Base-by-base conservation (phyloP, 2,329 filamentous ascomycete genomes). In the Colletotrichum sidae region DNA sequence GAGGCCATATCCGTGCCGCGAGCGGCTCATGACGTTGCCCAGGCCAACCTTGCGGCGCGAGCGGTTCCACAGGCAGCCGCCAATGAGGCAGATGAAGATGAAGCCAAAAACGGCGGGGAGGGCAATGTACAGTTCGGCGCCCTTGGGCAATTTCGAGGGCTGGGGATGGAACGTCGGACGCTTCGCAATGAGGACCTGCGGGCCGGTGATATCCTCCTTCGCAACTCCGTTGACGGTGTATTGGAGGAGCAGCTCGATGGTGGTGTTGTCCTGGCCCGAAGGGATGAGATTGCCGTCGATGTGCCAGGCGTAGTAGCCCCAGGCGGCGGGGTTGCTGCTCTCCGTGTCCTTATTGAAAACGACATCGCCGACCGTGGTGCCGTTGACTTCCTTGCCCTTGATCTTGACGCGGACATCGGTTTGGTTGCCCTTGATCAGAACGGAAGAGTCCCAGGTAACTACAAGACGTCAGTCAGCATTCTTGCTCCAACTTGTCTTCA, bases 361-460 rank as follows among this genome's bases (percentile, higher is more conserved):
- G 39, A 51, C n/a, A 25, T 68, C 68, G 52, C 67, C 62, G 66
- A 72, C 72, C 2, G 68, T 69, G 59, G 76, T 76, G 67, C 76
- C 74, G 71, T 84, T 79, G 67, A 82, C 74, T 68, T 80, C 79
- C 70, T 74, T 74, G 69, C 76, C 78, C 46, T 74, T 68, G 55
- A 79, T 55, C 8, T 73, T 70, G 58, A 82, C 71, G 44, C 62
- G 55, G 11, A 67, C 55, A 33, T 70, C 59, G 50, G 76, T 79
- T 33, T 76, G 76, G 69, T 80, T 79, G 60, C 77, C 75, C 52
- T 76, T 72, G 70, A 78, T 77, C 77, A 85, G 87, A 74, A 78
- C 84, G 55, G 79, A 75, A 33, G 84, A 77, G 69, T 88, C 85
- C 85, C 86, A 88, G 35, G 84, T 86, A 58, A 88, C 86, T 88